Percentiles rank a stretch among this genome's conserved stretches.
These are phyloP conservation scores for Penicillium lagena DNA, from an alignment of 495 filamentous ascomycete genomes.

Conservation along the genomic window DNA sequence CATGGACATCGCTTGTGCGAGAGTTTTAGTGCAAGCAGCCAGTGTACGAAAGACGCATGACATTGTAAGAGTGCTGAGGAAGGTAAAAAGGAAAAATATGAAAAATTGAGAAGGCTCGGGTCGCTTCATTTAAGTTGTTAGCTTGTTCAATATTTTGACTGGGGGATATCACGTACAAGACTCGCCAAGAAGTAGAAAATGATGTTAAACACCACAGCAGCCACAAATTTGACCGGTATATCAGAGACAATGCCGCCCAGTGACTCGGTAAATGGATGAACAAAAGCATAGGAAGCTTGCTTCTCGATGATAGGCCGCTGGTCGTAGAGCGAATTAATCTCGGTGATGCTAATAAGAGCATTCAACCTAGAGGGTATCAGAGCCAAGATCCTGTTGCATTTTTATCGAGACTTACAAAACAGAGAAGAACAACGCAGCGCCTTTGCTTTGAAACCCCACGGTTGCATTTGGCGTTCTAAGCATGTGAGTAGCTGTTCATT, in stretches of 20 bases:
- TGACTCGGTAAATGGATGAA: constrained; percentile 55
- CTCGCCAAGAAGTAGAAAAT: constrained; percentile 56
- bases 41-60: constrained; percentile 41
- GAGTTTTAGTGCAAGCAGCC: constrained; percentile 38
- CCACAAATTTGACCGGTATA: constrained; percentile 48
- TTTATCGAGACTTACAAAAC: constrained; percentile 61
- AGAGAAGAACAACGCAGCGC: constrained; percentile 84
- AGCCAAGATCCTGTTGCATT: constrained; percentile 6
- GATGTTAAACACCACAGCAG: constrained; percentile 45
- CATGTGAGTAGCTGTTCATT: constrained; percentile 41
- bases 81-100: constrained; percentile 52
- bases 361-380: constrained; percentile 41
- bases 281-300: constrained; percentile 60
- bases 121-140: constrained; percentile 18
- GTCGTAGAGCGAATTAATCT: constrained; percentile 56
- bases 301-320: constrained; percentile 62
- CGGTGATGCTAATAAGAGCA: constrained; percentile 46
- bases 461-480: constrained; percentile 52
- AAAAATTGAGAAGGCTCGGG: constrained; percentile 53
- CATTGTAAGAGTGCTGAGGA: constrained; percentile 52
- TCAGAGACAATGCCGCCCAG: constrained; percentile 54
- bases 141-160: background rate
- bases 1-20: constrained; percentile 45
- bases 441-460: constrained; percentile 69
- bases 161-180: constrained; percentile 24